Conservation (phyloP, 768 basidiomycete species). For the Leucosporidium creatinivorum region DNA sequence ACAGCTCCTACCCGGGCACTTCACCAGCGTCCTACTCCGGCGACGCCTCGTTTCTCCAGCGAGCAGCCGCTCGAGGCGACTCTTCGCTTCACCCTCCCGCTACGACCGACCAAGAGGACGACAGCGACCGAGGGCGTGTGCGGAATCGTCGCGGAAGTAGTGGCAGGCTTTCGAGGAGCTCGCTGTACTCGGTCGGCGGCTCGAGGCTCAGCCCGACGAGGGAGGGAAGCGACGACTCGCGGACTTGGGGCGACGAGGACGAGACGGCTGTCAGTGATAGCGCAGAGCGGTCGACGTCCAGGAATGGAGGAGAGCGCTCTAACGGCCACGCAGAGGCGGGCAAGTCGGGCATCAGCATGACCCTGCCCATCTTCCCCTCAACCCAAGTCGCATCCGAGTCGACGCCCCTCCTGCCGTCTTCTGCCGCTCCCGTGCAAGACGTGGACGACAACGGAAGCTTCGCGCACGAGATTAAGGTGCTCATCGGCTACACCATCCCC, state of each 20-base stretch:
- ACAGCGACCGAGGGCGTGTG: no score
- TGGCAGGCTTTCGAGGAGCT: constrained; percentile 1
- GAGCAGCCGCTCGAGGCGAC: background rate
- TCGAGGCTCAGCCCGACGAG: constrained; percentile 22
- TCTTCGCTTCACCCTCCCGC: background rate
- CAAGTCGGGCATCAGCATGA: background rate
- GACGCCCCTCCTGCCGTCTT: background rate
- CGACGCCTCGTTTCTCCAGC: constrained; percentile 28
- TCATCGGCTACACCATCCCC: background rate
- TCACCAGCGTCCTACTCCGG: constrained; percentile 16
- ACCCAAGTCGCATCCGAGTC: background rate
- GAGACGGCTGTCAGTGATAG: background rate
- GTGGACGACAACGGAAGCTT: background rate
- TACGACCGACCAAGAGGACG: no score
- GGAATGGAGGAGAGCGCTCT: background rate
- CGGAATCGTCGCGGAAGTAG: background rate
- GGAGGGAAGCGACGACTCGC: constrained; percentile 9
- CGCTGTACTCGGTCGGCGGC: constrained; percentile 14
- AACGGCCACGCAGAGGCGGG: background rate
- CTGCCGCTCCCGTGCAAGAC: background rate
- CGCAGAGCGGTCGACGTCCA: background rate
- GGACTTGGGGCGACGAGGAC: constrained; percentile 2
- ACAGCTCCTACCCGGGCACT: background rate
- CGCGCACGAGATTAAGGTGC: constrained; percentile 1
- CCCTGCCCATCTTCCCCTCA: background rate